Evolutionary conservation across 352 stramenopile genomes (phyloP).

Genomic region (Elongisporangium senticosum): DNA sequence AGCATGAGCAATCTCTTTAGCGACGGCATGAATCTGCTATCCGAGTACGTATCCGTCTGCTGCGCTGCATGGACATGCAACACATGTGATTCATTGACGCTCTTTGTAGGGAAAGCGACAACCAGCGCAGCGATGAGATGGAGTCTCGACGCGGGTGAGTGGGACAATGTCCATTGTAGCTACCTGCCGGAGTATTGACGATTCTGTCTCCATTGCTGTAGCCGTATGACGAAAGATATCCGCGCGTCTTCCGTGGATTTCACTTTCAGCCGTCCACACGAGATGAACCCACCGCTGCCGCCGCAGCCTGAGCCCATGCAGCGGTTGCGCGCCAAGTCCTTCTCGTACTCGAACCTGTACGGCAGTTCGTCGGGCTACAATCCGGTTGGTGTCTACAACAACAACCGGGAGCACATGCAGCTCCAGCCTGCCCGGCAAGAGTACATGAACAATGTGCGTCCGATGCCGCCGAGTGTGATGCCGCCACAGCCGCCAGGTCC

Average conservation of each 20-base stretch:
- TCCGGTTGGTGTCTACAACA: slow-evolving; percentile 22
- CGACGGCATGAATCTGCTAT: slow-evolving; percentile 3
- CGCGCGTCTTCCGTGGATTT: slow-evolving; percentile 77
- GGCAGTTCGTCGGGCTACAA: slow-evolving; percentile 38
- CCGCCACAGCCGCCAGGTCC: slow-evolving; percentile 21
- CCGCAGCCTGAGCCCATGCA: slow-evolving; percentile 57
- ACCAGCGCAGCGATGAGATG: slow-evolving; percentile 10
- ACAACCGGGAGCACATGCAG: slow-evolving; percentile 39
- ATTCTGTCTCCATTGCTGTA: background rate
- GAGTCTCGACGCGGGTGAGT: slow-evolving; percentile 7
- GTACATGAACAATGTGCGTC: slow-evolving; percentile 49
- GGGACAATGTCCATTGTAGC: background rate
- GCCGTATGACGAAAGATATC: slow-evolving; percentile 52
- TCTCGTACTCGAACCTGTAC: slow-evolving; percentile 68
- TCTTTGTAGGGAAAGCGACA: slow-evolving; percentile 6
- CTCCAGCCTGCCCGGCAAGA: slow-evolving; percentile 39
- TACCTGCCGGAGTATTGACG: slow-evolving; percentile 4
- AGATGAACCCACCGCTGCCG: slow-evolving; percentile 63
- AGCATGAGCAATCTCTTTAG: slow-evolving; percentile 1
- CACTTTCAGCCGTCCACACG: slow-evolving; percentile 38
- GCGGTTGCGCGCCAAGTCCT: slow-evolving; percentile 65
- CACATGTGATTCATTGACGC: too few species aligned
- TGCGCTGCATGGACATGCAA: background rate
- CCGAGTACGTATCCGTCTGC: background rate
- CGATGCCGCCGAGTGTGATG: slow-evolving; percentile 13